Percentiles rank a stretch among this genome's conserved stretches.
These are phyloP conservation scores for Triticum monococcum DNA, from an alignment of 176 grass and related monocot genomes.

Conservation along the genomic window DNA sequence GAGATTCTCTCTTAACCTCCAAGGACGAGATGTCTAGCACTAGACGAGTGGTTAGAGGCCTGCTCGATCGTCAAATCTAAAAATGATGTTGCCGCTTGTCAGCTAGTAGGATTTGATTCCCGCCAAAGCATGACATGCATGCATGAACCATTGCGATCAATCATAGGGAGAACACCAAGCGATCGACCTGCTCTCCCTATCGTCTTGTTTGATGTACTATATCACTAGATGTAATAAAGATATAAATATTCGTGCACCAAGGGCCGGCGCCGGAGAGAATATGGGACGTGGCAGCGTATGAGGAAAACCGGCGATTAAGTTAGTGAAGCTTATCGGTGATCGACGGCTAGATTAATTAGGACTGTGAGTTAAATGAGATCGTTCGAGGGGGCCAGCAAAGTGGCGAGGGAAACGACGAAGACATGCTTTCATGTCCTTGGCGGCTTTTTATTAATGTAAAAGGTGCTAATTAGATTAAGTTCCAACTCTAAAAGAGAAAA, in stretches of 20 bases:
- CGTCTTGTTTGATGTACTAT: background rate
- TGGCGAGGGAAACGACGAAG: constrained; percentile 21
- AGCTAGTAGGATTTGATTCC: constrained; percentile 58
- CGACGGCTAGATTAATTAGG: background rate
- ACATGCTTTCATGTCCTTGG: constrained; percentile 40
- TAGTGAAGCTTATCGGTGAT: background rate
- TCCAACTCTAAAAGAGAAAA: too few species aligned
- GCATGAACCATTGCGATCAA: constrained; percentile 38
- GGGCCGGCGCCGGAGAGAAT: background rate
- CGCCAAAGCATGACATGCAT: constrained; percentile 24
- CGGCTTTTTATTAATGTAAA: background rate
- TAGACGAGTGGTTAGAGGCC: constrained; percentile 34
- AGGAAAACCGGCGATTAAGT: background rate
- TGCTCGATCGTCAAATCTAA: constrained; percentile 42
- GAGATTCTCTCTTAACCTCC: constrained; percentile 40
- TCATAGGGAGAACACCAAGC: constrained; percentile 31
- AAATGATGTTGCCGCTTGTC: constrained; percentile 41
- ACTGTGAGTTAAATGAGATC: background rate
- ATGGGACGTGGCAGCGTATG: constrained; percentile 8
- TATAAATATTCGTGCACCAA: background rate
- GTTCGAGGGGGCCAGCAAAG: background rate
- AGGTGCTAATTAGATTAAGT: background rate
- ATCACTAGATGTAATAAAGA: background rate
- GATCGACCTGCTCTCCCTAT: background rate
- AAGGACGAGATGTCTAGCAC: constrained; percentile 1